Conservation (phyloP, 495 filamentous ascomycete genomes). For the Astrothelium macrocarpum region DNA sequence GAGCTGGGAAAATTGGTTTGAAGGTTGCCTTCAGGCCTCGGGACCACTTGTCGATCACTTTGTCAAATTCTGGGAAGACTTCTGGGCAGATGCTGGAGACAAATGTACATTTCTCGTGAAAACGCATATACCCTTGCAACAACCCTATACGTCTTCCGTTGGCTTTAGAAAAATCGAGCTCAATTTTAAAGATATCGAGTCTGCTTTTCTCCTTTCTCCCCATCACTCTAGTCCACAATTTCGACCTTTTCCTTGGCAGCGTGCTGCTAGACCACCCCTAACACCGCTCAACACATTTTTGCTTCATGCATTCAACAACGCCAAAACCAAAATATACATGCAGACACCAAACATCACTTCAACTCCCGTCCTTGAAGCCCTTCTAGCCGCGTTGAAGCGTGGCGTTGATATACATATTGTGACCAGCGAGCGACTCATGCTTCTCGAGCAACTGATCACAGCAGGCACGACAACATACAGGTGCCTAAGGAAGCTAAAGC, state of each 20-base stretch:
- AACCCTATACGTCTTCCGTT: neutral
- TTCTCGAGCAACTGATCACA: constrained; percentile 62
- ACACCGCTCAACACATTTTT: constrained; percentile 62
- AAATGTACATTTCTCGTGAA: neutral
- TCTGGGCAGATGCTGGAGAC: constrained; percentile 37
- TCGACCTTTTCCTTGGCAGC: constrained; percentile 36
- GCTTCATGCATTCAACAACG: constrained; percentile 42
- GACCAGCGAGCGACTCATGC: constrained; percentile 58
- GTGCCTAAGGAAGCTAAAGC: constrained; percentile 42
- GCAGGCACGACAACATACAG: constrained; percentile 55
- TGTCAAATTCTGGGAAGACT: constrained; percentile 46
- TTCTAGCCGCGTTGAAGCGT: constrained; percentile 42
- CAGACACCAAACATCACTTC: constrained; percentile 67
- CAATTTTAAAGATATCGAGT: neutral
- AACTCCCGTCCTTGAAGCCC: constrained; percentile 42
- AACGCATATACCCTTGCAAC: neutral
- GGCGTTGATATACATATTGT: constrained; percentile 55
- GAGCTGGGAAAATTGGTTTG: constrained; percentile 68
- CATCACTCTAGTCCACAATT: constrained; percentile 54
- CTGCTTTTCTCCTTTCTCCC: constrained; percentile 53
- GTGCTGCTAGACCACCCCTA: constrained; percentile 37
- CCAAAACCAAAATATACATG: constrained; percentile 47
- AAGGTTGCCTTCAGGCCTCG: constrained; percentile 52
- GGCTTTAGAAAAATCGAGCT: neutral
- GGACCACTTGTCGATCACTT: constrained; percentile 48